Conservation (phyloP, 2,329 filamentous ascomycete genomes). For the Neurospora sp. region DNA sequence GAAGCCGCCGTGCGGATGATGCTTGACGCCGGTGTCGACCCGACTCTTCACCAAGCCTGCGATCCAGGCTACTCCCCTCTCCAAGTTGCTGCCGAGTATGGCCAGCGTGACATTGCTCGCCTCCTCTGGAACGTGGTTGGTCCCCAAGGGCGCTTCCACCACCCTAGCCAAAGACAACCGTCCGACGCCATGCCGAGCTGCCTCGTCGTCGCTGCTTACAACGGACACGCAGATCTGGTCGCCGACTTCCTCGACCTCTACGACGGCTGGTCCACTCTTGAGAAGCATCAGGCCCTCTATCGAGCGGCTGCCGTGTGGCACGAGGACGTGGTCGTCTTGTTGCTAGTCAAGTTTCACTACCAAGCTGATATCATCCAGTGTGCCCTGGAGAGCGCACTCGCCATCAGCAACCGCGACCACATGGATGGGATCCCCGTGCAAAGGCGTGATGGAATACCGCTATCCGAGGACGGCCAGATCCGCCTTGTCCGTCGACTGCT, state of each 20-base stretch:
- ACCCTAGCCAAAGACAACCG: not conserved
- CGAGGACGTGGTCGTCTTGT: not conserved
- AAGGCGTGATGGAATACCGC: slow-evolving; percentile 2
- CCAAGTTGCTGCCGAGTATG: not conserved
- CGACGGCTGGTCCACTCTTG: slow-evolving; percentile 4
- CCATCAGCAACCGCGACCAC: not conserved
- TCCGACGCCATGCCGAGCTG: not conserved
- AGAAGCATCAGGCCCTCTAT: slow-evolving; percentile 1
- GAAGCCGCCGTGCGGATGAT: slow-evolving; percentile 2
- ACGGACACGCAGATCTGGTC: slow-evolving; percentile 6
- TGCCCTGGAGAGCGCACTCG: slow-evolving; percentile 1
- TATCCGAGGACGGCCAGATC: slow-evolving; percentile 12
- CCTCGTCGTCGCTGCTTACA: slow-evolving; percentile 1
- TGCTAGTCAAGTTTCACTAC: slow-evolving; percentile 2
- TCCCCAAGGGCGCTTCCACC: not conserved
- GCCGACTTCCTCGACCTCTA: slow-evolving; percentile 7
- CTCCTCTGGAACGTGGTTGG: slow-evolving; percentile 4
- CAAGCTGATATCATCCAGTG: slow-evolving; percentile 3
- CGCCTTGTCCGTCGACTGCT: slow-evolving; percentile 12
- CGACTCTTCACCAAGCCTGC: not conserved
- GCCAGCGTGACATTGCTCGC: not conserved
- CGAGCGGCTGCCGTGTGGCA: slow-evolving; percentile 2
- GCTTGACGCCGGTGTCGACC: slow-evolving; percentile 2
- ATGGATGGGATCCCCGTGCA: not conserved
- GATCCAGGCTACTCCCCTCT: slow-evolving; percentile 1